Base-by-base conservation (phyloP, 768 basidiomycete species). In the Steccherinum ochraceum region DNA sequence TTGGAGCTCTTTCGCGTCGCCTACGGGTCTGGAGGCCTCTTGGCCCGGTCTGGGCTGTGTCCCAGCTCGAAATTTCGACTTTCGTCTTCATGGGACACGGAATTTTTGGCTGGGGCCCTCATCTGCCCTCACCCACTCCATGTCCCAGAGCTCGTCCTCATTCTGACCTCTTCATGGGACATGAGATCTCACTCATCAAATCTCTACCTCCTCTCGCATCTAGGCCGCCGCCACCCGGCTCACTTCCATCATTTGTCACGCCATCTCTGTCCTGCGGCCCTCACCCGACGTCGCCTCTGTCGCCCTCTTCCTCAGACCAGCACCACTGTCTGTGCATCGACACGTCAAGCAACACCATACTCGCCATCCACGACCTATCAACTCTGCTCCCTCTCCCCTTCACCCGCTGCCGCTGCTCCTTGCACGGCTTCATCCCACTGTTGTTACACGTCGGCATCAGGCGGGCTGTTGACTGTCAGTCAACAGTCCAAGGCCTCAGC, bases 121-220 rank as follows among this genome's bases (percentile, higher is more conserved):
- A 35, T 16, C 16, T 12, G 12, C 18, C 7, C 4, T 16, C 30
- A 35, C 30, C 16, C 18, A 10, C 18, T 10, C 4, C 10, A 24
- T 46, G 45, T 46, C 45, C 45, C 45, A 46, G 19, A 13, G 19
- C 12, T 12, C 4, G 11, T 46, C 45, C 19, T 20, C 7, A 10
- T 16, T 23, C 24, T 24, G 45, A 43, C n/a, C 30, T 16, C 12
- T 46, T 43, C 42, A 46, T 46, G 45, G 45, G 45, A 46, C 45
- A 46, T 24, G 18, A 10, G 12, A 19, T 12, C 19, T 46, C 45
- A 12, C 24, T 20, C n/a, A 46, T 46, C 13, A 13, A 23, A 4
- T 12, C 13, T 18, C 5, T 18, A n/a, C 21, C 42, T 18, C 16
- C 10, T 19, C 5, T 18, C 21, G 7, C 21, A 11, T 10, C 18